Evolutionary conservation across 441 rosid genomes (phyloP), one percentile per base, ranked within the genome.

Genomic region (Capsella rubella): DNA sequence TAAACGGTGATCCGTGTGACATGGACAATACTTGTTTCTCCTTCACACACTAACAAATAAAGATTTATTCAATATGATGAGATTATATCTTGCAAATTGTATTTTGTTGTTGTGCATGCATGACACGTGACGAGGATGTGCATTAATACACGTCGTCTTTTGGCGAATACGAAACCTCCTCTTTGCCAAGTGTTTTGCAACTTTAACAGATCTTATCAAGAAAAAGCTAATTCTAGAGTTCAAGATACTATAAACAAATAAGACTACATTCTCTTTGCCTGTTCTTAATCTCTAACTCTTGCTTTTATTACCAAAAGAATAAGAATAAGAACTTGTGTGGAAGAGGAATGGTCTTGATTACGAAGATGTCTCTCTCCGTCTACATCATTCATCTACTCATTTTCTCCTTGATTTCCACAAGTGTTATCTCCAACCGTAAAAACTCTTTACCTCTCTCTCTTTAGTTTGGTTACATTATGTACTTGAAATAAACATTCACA

Each of bases 171-270:
- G 39, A 56, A 49, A 45, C 66, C 8, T 45, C 15, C 53, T 70
- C 12, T 55, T 2, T 56, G 76, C 76, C 80, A 76, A 70, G 75
- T 76, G 79, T 69, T 76, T 21, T 39, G 49, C 32, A 8, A 76
- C 49, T 55, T 62, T 76, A 11, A 25, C 40, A 52, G 7, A 76
- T 40, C 53, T 76, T 62, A 76, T 55, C 60, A 55, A 39, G 40
- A 62, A 2, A 35, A 16, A 1, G 37, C 32, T 25, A 27, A 5
- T 37, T 61, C 45, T 34, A 39, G 35, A 66, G 6, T 6, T 31
- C 16, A 47, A 63, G 15, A 52, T 75, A 40, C 52, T 76, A 76
- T 64, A 70, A 55, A 56, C 54, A 40, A 47, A 46, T 55, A 37
- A 60, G 49, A 47, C 50, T 14, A 35, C 27, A 55, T 62, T 69